Evolutionary conservation across 2,329 filamentous ascomycete species (phyloP), one percentile per base, ranked within the genome.

Genomic region (Sarocladiaceae sp.): DNA sequence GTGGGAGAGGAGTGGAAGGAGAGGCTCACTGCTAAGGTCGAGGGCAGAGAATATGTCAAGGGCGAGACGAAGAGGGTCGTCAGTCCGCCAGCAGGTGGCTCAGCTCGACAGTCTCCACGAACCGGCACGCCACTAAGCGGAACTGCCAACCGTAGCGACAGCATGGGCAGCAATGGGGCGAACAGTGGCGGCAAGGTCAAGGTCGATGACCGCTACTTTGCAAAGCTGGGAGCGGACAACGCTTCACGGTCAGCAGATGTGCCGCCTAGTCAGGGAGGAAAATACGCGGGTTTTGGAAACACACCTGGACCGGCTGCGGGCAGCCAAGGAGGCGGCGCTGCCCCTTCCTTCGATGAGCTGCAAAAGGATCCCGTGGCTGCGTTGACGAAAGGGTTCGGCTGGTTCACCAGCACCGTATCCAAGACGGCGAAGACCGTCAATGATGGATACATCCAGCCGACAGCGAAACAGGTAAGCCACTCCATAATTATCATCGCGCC

Each of bases 1-100:
- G 88, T 87, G 0, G 93, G 92, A 52, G 93, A 97, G 70, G 93
- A 97, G 73, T 97, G 87, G 84, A 97, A 97, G 71, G 92, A 96
- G 68, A 80, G 91, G 56, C 70, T 97, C 58, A 85, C 84, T 29
- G 89, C 88, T 62, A 93, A 94, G 73, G 89, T 95, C 6, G 94
- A 97, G 69, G 89, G 88, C 12, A 80, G 80, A 54, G 90, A 96
- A 59, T 97, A 95, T 65, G 88, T 94, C 2, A 86, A 86, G 15
- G 83, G 81, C 7, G 80, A 86, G 66, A 86, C 84, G 44, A 78
- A 76, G 66, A 64, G 69, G 22, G 60, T 46, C 1, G 56, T 57
- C 46, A 52, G 57, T 20, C 59, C 60, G 29, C 61, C 69, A 10
- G 60, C 67, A 15, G 65, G 58, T 62, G 65, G 65, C 42, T 69